A percentile compares a stretch with the other conserved stretches of the same genome.
phyloP scores from a whole-genome alignment of 2,329 filamentous ascomycete species.

The Fusarium robinianum region DNA sequence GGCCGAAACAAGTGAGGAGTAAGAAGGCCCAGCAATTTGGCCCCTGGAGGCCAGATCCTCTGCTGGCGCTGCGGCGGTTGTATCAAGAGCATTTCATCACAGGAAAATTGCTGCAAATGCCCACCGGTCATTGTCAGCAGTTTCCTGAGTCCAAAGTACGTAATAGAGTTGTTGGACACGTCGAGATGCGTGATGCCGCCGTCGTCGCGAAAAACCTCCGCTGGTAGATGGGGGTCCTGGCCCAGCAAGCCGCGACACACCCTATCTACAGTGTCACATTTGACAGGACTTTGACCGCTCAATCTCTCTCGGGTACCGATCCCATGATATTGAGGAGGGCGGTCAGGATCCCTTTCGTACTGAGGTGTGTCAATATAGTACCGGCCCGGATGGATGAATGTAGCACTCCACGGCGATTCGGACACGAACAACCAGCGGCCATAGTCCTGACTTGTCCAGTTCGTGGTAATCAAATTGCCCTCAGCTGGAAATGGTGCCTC shows the following conservation, averaged over 20 bases:
- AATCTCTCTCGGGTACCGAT: conserved; percentile 44
- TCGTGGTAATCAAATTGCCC: conserved; percentile 45
- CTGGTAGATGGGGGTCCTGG: conserved; percentile 25
- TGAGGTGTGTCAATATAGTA: conserved; percentile 55
- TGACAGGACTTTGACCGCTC: conserved; percentile 30
- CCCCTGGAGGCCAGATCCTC: conserved; percentile 36
- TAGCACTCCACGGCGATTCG: conserved; percentile 53
- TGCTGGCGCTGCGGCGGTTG: conserved; percentile 9
- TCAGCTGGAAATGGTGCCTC: conserved; percentile 50
- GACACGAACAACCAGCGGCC: conserved; percentile 51
- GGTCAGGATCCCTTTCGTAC: conserved; percentile 31
- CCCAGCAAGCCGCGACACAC: conserved; percentile 32
- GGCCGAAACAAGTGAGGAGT: conserved; percentile 56
- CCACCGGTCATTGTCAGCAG: conserved; percentile 51
- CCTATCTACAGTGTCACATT: conserved; percentile 38
- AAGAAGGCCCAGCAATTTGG: conserved; percentile 49
- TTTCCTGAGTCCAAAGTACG: conserved; percentile 47
- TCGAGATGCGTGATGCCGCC: conserved; percentile 57
- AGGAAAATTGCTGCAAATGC: conserved; percentile 58
- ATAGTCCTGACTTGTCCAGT: conserved; percentile 42
- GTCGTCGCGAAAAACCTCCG: conserved; percentile 27
- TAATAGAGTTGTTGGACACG: conserved; percentile 55
- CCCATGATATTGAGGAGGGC: conserved; percentile 28
- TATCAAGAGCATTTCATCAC: conserved; percentile 48
- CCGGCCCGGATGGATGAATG: conserved; percentile 52